Base-by-base conservation (phyloP, 805 yeast genomes). In the Kodamaea fukazawae region DNA sequence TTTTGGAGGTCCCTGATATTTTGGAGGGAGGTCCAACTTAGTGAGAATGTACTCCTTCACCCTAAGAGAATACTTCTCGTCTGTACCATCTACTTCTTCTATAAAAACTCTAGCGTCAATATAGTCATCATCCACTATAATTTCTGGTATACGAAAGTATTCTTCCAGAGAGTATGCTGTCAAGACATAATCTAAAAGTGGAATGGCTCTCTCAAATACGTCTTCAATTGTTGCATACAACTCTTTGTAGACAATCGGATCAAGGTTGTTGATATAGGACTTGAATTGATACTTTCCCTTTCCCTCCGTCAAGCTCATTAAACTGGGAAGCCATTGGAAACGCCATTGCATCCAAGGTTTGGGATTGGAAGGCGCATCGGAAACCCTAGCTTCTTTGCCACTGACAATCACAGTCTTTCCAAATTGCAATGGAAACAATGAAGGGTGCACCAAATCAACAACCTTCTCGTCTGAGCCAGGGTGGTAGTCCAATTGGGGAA, bases 181-280 rank as follows among this genome's bases (percentile, higher is more conserved):
- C 18, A 67, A 49, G 12, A 46, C 42, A 20, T 42, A 48, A 36
- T 62, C 56, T 41, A 68, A 46, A 1, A 65, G 71, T 4, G 71
- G 71, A 7, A 64, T 13, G 10, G 49, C 38, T 3, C 18, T 25
- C 29, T 57, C 57, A 45, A 69, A 65, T 2, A 69, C 48, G 0
- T 48, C 40, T 12, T 47, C 68, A 32, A 69, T 61, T 2, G 53
- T 34, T 1, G 25, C n/a, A 45, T 69, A 69, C 15, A 69, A 44
- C 1, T 40, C 43, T n/a, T 44, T 29, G 41, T 44, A 49, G 31
- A 49, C 45, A 1, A 42, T 34, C 12, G 73, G 72, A 35, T 69
- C 67, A 39, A 69, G 52, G 42, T 68, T 69, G 48, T 69, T 69
- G 44, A 69, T 69, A 44, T 67, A 69, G 2, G 73, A 66, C 2